Evolutionary conservation across 768 basidiomycete species (phyloP).

Genomic region (Amanita rubescens): DNA sequence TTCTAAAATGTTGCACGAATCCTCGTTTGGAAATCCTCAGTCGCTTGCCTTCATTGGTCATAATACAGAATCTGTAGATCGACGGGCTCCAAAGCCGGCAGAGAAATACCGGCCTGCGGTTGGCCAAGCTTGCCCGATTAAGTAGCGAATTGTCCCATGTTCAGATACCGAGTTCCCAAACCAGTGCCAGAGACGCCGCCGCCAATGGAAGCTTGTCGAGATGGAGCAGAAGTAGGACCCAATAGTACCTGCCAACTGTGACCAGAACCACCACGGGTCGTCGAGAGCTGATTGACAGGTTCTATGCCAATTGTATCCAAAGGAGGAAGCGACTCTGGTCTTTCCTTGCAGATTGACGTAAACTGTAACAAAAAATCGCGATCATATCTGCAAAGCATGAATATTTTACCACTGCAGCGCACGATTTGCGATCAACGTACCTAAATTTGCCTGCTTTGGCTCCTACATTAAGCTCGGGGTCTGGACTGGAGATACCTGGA

Average conservation of each 20-base stretch:
- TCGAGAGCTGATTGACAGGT: slow-evolving; percentile 52
- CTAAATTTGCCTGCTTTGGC: slow-evolving; percentile 85
- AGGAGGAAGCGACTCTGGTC: slow-evolving; percentile 83
- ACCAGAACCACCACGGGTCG: slow-evolving; percentile 60
- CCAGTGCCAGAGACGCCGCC: slow-evolving; percentile 31
- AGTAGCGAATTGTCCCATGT: slow-evolving; percentile 71
- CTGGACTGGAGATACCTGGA: too few species aligned
- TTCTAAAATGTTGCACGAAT: slow-evolving; percentile 81
- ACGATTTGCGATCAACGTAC: not conserved
- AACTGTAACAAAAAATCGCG: slow-evolving; percentile 97
- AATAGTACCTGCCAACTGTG: slow-evolving; percentile 46
- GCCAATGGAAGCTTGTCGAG: too few species aligned
- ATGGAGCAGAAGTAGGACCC: slow-evolving; percentile 37
- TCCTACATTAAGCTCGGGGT: slow-evolving; percentile 78
- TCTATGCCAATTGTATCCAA: slow-evolving; percentile 90
- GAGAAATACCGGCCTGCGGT: slow-evolving; percentile 22
- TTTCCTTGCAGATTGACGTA: slow-evolving; percentile 91
- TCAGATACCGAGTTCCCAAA: slow-evolving; percentile 28
- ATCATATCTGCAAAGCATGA: too few species aligned
- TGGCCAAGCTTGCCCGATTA: slow-evolving; percentile 45
- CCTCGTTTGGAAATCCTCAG: slow-evolving; percentile 91
- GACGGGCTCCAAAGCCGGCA: slow-evolving; percentile 52
- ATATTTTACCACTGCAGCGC: not conserved
- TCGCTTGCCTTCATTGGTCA: too few species aligned
- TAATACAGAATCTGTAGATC: too few species aligned